Conservation (phyloP, 2,329 filamentous ascomycete genomes). For the Fusarium sp. region DNA sequence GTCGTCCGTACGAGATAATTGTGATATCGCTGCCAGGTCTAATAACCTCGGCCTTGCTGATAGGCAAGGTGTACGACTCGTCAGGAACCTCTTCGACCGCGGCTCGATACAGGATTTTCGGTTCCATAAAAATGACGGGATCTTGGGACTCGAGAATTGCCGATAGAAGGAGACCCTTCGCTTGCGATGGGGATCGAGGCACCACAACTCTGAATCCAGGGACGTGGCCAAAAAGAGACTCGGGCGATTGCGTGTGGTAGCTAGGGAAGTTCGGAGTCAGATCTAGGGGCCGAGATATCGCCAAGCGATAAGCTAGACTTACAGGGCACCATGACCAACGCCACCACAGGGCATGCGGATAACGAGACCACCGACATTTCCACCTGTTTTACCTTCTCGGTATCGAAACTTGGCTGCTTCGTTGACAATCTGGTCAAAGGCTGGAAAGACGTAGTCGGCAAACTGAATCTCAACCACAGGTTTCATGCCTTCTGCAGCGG, state of each 20-base stretch:
- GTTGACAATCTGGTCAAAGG: constrained; percentile 93
- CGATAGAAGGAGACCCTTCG: constrained; percentile 84
- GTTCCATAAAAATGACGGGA: constrained; percentile 91
- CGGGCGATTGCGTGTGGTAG: constrained; percentile 89
- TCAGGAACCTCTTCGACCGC: constrained; percentile 90
- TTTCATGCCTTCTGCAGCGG: constrained; percentile 88
- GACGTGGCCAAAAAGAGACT: constrained; percentile 88
- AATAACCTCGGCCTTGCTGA: constrained; percentile 85
- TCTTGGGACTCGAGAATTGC: constrained; percentile 79
- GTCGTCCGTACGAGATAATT: constrained; percentile 87
- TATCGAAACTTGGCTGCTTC: constrained; percentile 90
- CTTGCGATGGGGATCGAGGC: constrained; percentile 85
- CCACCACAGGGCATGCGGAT: constrained; percentile 90
- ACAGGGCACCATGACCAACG: constrained; percentile 85
- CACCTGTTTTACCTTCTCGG: constrained; percentile 69
- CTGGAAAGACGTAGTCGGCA: constrained; percentile 91
- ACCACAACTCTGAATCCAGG: constrained; percentile 89
- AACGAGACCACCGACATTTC: constrained; percentile 79
- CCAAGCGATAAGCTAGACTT: not conserved
- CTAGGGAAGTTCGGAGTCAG: not conserved
- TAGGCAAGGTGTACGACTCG: constrained; percentile 81
- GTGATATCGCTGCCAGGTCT: constrained; percentile 84
- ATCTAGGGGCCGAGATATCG: not conserved
- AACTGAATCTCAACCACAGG: constrained; percentile 95
- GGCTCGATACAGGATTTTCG: constrained; percentile 91